These are phyloP conservation scores for Mycena alexandri DNA, from an alignment of 768 basidiomycete genomes.

Conservation along the genomic window DNA sequence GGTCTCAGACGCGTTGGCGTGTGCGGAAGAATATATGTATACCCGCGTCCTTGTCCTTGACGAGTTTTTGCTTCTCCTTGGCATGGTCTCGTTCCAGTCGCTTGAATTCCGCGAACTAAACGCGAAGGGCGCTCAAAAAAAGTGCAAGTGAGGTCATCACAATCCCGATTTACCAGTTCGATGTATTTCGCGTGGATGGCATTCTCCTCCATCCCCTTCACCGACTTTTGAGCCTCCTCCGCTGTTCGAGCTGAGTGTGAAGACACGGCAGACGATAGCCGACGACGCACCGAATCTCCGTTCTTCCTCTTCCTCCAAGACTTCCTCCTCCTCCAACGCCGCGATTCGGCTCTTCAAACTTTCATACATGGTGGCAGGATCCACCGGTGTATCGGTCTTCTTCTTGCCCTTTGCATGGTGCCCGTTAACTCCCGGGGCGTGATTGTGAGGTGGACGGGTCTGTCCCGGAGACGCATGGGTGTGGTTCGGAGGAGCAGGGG, in stretches of 20 bases:
- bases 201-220: conserved; percentile 86
- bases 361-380: conserved; percentile 90
- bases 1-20: conserved; percentile 18
- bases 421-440: conserved; percentile 57
- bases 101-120: conserved; percentile 89
- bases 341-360: conserved; percentile 90
- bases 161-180: conserved; percentile 72
- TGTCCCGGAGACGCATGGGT: conserved; percentile 47
- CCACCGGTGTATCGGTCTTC: conserved; percentile 78
- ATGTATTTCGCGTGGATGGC: conserved; percentile 89
- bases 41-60: conserved; percentile 94
- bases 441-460: conserved; percentile 45
- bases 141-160: conserved; percentile 34
- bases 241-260: conserved; percentile 58
- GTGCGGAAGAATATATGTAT: conserved; percentile 37
- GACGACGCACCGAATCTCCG: conserved; percentile 73
- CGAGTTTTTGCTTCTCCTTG: conserved; percentile 91
- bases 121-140: conserved; percentile 28
- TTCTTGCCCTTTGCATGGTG: conserved; percentile 75
- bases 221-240: conserved; percentile 89
- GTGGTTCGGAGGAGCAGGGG: conserved; percentile 66
- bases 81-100: conserved; percentile 89
- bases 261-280: conserved; percentile 34
- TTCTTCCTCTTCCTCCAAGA: conserved; percentile 90
- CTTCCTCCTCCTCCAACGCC: conserved; percentile 89